Base-by-base conservation (phyloP, 108 stramenopile genomes). In the Chaetoceros tenuissimus region DNA sequence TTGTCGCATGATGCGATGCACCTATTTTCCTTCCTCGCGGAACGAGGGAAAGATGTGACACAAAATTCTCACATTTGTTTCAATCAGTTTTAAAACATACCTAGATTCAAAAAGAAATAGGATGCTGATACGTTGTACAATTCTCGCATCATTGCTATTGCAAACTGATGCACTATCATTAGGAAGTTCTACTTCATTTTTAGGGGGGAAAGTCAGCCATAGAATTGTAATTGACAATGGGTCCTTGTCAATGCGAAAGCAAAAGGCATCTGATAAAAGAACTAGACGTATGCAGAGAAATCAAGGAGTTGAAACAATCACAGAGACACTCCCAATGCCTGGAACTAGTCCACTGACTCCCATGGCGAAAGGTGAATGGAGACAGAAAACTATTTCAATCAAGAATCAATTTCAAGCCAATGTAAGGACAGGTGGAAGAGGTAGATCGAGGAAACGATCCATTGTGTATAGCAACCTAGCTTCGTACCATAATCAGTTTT, bases 221-320 rank as follows among this genome's bases (percentile, higher is more conserved):
- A n/a, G n/a, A n/a, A n/a, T n/a, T n/a, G n/a, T n/a, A n/a, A n/a
- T n/a, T n/a, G n/a, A 57, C 52, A 52, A 26, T 28, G 48, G 55
- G 22, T 28, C 28, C 5, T 57, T 77, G 28, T 51, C 59, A 23
- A 91, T 91, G 89, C 67, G 89, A 22, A 91, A 91, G 58, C 89
- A 91, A 71, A 91, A 87, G 69, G 83, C 89, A 30, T 78, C 77
- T 13, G 89, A 91, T 61, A 81, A 79, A 54, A 78, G 85, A 17
- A 91, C 89, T 0, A 55, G 81, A 22, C 65, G 85, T 51, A 31
- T 76, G 69, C 89, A 91, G 48, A 59, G 75, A 25, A 26, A 55
- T 45, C 3, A 19, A 47, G 34, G 21, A 17, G 3, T 20, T 2
- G 48, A 27, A 46, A 23, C 57, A 47, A 24, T 26, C 21, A 2